Evolutionary conservation across 176 grass and related monocot species (phyloP).

Genomic region (Bolboschoenus planiculmis): DNA sequence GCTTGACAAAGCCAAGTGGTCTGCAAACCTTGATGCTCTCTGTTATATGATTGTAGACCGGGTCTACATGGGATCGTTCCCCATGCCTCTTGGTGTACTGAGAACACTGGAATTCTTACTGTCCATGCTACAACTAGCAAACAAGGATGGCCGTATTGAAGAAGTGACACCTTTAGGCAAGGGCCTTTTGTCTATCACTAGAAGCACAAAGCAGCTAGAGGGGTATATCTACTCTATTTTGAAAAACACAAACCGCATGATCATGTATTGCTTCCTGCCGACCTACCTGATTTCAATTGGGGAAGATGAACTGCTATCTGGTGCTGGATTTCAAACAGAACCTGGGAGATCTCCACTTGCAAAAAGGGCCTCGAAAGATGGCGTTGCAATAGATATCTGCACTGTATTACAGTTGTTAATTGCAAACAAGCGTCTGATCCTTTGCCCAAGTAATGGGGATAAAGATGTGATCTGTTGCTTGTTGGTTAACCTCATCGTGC

Average conservation of each 20-base stretch:
- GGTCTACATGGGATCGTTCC: conserved; percentile 94
- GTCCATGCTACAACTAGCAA: conserved; percentile 94
- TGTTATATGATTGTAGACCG: conserved; percentile 95
- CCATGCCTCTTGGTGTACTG: conserved; percentile 77
- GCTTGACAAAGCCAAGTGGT: conserved; percentile 94
- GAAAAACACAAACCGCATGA: conserved; percentile 93
- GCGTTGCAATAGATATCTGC: conserved; percentile 78
- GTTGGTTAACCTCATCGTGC: conserved; percentile 79
- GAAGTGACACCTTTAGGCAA: conserved; percentile 74
- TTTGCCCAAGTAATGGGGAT: conserved; percentile 94
- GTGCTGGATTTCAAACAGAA: conserved; percentile 72
- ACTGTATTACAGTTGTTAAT: conserved; percentile 81
- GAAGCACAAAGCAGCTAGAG: conserved; percentile 82
- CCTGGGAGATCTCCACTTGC: conserved; percentile 43
- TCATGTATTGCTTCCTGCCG: conserved; percentile 99
- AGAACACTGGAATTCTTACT: conserved; percentile 81
- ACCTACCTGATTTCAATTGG: conserved; percentile 76
- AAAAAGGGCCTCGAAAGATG: conserved; percentile 44
- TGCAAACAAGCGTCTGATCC: conserved; percentile 85
- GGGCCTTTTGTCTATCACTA: conserved; percentile 91
- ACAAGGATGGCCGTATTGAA: conserved; percentile 96
- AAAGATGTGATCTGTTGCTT: conserved; percentile 90
- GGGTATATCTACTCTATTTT: conserved; percentile 93
- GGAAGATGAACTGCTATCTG: conserved; percentile 73
- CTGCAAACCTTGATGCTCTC: conserved; percentile 84